phyloP scores from a whole-genome alignment of 164 flowering plant genomes.

The Berberis vulgaris region DNA sequence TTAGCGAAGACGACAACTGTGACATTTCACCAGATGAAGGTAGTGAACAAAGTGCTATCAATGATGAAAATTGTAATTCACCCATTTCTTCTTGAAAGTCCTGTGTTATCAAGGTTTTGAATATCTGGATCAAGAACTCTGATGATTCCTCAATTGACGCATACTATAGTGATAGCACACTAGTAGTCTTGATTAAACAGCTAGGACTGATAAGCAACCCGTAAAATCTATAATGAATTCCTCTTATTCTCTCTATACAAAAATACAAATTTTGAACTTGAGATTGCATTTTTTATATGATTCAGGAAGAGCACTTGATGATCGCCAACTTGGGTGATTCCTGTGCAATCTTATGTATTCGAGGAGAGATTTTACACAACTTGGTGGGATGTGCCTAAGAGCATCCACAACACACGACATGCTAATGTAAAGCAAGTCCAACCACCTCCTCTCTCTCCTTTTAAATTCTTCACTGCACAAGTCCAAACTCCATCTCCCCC shows the following conservation, averaged over 20 bases:
- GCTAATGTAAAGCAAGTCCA: no score
- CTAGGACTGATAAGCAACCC: constrained; percentile 16
- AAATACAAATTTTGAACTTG: no score
- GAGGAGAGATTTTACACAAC: constrained; percentile 9
- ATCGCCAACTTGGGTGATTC: constrained; percentile 90
- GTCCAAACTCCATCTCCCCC: no score
- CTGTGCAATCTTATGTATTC: constrained; percentile 64
- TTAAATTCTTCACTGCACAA: no score
- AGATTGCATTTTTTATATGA: no score
- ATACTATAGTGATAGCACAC: constrained; percentile 68
- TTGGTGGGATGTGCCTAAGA: no score
- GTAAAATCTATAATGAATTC: no score
- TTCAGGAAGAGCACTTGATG: constrained; percentile 56
- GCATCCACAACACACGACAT: no score
- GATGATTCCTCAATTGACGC: constrained; percentile 28
- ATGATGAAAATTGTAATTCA: background rate
- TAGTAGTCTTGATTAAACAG: constrained; percentile 57
- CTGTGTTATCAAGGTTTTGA: constrained; percentile 33
- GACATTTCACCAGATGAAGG: background rate
- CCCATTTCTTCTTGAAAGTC: constrained; percentile 35
- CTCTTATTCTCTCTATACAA: no score
- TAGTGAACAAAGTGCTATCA: background rate
- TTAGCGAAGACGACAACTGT: background rate
- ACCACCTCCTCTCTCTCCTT: no score
- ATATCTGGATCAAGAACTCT: constrained; percentile 56